Evolutionary conservation across 2,329 filamentous ascomycete genomes (phyloP).

Genomic region (Whalleya microplaca): DNA sequence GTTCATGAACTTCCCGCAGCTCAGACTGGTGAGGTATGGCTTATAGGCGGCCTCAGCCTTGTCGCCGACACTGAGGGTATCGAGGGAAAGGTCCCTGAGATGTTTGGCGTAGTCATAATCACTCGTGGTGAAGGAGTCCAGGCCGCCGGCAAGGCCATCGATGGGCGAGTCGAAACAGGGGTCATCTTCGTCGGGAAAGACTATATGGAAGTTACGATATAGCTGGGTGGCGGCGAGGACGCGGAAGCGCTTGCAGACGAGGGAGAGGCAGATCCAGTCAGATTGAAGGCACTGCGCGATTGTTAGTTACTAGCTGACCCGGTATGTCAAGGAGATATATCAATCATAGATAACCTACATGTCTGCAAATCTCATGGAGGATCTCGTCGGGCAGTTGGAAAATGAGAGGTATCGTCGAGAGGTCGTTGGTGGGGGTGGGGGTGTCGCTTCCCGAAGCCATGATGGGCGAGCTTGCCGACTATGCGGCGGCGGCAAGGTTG

Average conservation of each 20-base stretch:
- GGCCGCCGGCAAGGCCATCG: constrained; percentile 59
- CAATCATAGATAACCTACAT: constrained; percentile 41
- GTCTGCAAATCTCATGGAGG: constrained; percentile 51
- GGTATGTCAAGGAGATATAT: neutral
- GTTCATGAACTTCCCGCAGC: constrained; percentile 67
- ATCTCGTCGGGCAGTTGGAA: constrained; percentile 52
- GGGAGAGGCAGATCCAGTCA: constrained; percentile 60
- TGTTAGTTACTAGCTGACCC: constrained; percentile 11
- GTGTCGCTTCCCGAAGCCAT: constrained; percentile 41
- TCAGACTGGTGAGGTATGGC: constrained; percentile 56
- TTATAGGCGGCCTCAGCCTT: constrained; percentile 59
- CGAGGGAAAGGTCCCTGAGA: constrained; percentile 58
- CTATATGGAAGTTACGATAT: constrained; percentile 63
- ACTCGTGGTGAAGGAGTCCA: constrained; percentile 66
- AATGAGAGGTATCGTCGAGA: constrained; percentile 38
- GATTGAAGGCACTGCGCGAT: constrained; percentile 50
- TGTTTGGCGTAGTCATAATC: constrained; percentile 66
- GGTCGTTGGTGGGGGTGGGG: constrained; percentile 37
- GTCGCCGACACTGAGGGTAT: constrained; percentile 55
- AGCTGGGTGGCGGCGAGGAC: constrained; percentile 61
- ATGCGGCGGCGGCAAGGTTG: neutral
- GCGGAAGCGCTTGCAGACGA: constrained; percentile 61
- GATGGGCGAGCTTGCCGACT: constrained; percentile 9
- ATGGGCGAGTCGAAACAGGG: constrained; percentile 54
- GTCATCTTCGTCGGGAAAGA: constrained; percentile 65